These are phyloP conservation scores for Emergomyces africanus DNA, from an alignment of 2,329 filamentous ascomycete species.

Conservation along the genomic window DNA sequence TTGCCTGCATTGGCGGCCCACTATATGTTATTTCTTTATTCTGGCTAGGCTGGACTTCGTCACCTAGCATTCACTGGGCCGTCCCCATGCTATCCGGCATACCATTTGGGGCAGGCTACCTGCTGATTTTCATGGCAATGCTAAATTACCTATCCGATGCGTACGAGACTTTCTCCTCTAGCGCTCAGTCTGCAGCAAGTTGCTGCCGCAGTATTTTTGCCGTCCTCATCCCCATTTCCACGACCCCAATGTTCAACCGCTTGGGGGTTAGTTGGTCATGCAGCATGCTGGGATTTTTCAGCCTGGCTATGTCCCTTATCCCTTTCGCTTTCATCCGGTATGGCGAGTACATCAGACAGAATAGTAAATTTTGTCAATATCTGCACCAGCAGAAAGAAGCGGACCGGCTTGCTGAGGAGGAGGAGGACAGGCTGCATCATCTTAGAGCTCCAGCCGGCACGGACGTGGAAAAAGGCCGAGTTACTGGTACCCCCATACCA, in stretches of 20 bases:
- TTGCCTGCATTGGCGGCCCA: constrained; percentile 59
- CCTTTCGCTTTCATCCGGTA: constrained; percentile 33
- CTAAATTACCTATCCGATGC: constrained; percentile 55
- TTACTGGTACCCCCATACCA: neutral
- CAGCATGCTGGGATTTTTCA: constrained; percentile 29
- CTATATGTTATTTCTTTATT: constrained; percentile 30
- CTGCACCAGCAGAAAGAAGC: constrained; percentile 14
- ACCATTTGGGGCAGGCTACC: constrained; percentile 50
- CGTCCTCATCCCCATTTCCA: constrained; percentile 45
- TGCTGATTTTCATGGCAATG: constrained; percentile 51
- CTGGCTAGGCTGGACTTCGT: constrained; percentile 28
- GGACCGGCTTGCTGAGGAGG: constrained; percentile 20
- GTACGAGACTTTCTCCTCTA: constrained; percentile 53
- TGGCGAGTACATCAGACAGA: constrained; percentile 25
- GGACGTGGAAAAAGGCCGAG: constrained; percentile 2
- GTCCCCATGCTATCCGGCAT: constrained; percentile 48
- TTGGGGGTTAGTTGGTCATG: constrained; percentile 33
- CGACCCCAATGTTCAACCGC: constrained; percentile 29
- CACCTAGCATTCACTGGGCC: constrained; percentile 23
- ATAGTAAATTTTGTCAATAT: constrained; percentile 32
- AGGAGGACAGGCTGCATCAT: constrained; percentile 14
- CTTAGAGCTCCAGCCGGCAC: neutral
- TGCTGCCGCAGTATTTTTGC: constrained; percentile 41
- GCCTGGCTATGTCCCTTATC: constrained; percentile 26
- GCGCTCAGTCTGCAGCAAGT: constrained; percentile 42